Evolutionary conservation across 306 rosid genomes (phyloP), one percentile per base, ranked within the genome.

Genomic region (Aeschynomene evenia): DNA sequence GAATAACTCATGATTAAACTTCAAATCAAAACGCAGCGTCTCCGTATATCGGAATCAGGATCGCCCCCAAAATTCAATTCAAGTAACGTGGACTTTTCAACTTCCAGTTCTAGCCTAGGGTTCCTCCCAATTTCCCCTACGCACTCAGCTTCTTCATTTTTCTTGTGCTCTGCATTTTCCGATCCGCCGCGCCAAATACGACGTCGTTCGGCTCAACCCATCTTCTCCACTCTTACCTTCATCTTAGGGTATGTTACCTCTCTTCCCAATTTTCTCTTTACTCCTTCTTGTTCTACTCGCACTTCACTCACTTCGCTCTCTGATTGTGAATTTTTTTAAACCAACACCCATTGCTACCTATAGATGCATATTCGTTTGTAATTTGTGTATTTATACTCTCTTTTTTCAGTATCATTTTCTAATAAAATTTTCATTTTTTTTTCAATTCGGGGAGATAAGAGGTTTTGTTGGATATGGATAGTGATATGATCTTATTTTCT

Each of bases 391-490:
- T 2, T 24, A 14, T 13, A 13, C 26, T 23, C 18, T n/a, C 7
- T 19, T 16, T 63, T 26, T 52, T 57, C 26, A 23, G 5, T 21
- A 39, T 42, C 37, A n/a, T 57, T 2, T 33, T 5, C 14, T 63
- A 39, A 50, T 72, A 29, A 68, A 36, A 1, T 66, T 16, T 66
- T 40, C 62, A 29, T 72, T 24, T 65, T 63, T 5, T 28, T 75
- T 28, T 28, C 73, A 68, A 16, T 5, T 46, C 14, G 2, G 39
- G 16, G 42, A 9, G 48, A 61, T 51, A 53, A 55, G 66, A 51
- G 70, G 18, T 20, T 71, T 78, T 20, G 5, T 68, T 52, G 33
- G 68, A 52, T 53, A 89, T 88, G 96, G 95, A 78, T 15, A 84
- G 72, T 33, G 68, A 80, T 8, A n/a, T n/a, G n/a, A n/a, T n/a